Conservation (phyloP, 2,329 filamentous ascomycete genomes). For the Alternaria triticina region DNA sequence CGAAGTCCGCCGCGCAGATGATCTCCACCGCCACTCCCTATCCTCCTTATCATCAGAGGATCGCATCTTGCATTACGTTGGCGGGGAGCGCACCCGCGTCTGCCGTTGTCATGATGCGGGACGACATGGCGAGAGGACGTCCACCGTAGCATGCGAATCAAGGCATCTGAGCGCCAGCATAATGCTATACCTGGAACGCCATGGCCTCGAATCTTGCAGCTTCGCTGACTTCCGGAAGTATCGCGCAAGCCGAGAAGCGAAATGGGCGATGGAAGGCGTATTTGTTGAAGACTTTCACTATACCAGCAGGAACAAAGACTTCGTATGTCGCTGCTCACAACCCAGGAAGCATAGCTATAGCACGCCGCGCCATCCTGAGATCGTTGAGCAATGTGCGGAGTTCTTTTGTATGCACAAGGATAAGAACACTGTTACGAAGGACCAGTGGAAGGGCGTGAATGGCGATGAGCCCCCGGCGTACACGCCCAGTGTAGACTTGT, state of each 20-base stretch:
- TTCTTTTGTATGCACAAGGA: slow-evolving; percentile 13
- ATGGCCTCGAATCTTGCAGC: slow-evolving; percentile 3
- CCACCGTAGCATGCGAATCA: slow-evolving; percentile 2
- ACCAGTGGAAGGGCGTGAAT: slow-evolving; percentile 16
- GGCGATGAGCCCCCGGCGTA: slow-evolving; percentile 6
- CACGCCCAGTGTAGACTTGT: neutral
- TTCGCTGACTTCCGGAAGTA: neutral
- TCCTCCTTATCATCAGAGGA: neutral
- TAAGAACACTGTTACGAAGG: slow-evolving; percentile 5
- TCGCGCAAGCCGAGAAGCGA: neutral
- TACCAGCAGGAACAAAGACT: slow-evolving; percentile 5
- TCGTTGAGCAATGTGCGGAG: slow-evolving; percentile 19
- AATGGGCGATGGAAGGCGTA: slow-evolving; percentile 9
- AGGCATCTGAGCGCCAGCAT: slow-evolving; percentile 8
- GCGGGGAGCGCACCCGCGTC: neutral
- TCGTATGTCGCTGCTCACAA: slow-evolving; percentile 24
- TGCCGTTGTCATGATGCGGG: slow-evolving; percentile 8
- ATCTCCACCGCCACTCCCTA: neutral
- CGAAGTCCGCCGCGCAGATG: slow-evolving; percentile 6
- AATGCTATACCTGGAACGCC: slow-evolving; percentile 16
- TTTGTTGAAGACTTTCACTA: slow-evolving; percentile 21
- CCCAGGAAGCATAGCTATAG: neutral
- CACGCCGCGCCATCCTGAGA: slow-evolving; percentile 13
- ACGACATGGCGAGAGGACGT: neutral
- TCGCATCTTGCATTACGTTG: slow-evolving; percentile 10